Evolutionary conservation across 371 early-diverging fungal genomes (phyloP).

Genomic region (Circinella umbellata): DNA sequence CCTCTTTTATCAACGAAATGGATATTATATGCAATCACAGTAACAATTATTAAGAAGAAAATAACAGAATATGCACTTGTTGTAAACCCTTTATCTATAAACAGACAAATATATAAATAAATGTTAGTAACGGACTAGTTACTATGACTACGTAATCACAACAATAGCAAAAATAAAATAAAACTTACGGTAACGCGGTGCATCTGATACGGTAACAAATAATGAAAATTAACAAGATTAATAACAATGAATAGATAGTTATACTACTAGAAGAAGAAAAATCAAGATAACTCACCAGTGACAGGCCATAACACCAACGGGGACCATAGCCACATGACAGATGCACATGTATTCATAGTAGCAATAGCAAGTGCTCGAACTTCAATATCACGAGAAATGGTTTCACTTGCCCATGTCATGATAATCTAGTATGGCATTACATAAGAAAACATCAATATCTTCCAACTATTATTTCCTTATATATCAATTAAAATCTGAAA

Average conservation of each 20-base stretch:
- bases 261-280: neutral
- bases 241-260: neutral
- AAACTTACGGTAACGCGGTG: slow-evolving; percentile 8
- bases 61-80: slow-evolving; percentile 20
- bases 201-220: slow-evolving; percentile 4
- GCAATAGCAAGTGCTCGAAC: slow-evolving; percentile 53
- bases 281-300: slow-evolving; percentile 27
- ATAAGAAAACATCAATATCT: neutral
- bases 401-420: slow-evolving; percentile 60
- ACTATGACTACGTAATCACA: neutral
- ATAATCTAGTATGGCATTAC: slow-evolving; percentile 27
- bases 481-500: neutral
- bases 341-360: slow-evolving; percentile 49
- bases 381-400: slow-evolving; percentile 36
- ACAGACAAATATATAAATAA: neutral
- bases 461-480: neutral
- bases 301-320: slow-evolving; percentile 56
- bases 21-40: slow-evolving; percentile 9
- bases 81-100: slow-evolving; percentile 37
- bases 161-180: neutral
- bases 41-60: slow-evolving; percentile 23
- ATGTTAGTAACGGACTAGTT: neutral
- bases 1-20: neutral
- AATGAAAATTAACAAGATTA: no score
- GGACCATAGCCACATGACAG: slow-evolving; percentile 43